phyloP scores from a whole-genome alignment of 2,329 filamentous ascomycete species.

The Monilinia polystroma region DNA sequence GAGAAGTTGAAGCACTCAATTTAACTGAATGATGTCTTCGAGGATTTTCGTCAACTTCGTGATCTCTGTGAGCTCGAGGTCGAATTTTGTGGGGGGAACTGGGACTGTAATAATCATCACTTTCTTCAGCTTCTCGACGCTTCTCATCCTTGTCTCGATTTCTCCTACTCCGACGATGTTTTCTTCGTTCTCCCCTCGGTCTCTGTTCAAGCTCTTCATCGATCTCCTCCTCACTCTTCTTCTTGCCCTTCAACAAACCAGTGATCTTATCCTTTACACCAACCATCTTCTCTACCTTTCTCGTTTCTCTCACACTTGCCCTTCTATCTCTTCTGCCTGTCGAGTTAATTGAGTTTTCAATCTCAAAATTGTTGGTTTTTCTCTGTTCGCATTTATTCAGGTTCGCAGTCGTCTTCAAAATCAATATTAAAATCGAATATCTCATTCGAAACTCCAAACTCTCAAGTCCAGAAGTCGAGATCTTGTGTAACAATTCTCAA shows the following conservation, averaged over 20 bases:
- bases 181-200: slow-evolving; percentile 17
- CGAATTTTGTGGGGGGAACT: not conserved
- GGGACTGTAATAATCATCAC: not conserved
- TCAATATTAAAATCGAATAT: not conserved
- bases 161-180: slow-evolving; percentile 14
- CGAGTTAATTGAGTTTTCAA: not conserved
- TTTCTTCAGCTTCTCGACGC: not conserved
- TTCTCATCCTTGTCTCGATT: slow-evolving; percentile 9
- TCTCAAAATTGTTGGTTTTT: not conserved
- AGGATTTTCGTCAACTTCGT: slow-evolving; percentile 15
- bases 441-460: not conserved
- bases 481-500: slow-evolving; percentile 1
- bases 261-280: slow-evolving; percentile 15
- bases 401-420: not conserved
- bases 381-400: not conserved
- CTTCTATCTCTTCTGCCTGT: not conserved
- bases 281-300: not conserved
- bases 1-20: slow-evolving; percentile 10
- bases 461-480: not conserved
- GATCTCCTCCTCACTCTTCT: slow-evolving; percentile 8
- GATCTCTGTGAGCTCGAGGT: slow-evolving; percentile 2
- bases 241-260: slow-evolving; percentile 12
- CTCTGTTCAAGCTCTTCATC: slow-evolving; percentile 10
- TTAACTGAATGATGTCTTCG: slow-evolving; percentile 14
- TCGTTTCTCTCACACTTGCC: not conserved